A percentile compares a stretch with the other conserved stretches of the same genome.
phyloP scores from a whole-genome alignment of 495 filamentous ascomycete species.

The Trichoderma erinaceum region DNA sequence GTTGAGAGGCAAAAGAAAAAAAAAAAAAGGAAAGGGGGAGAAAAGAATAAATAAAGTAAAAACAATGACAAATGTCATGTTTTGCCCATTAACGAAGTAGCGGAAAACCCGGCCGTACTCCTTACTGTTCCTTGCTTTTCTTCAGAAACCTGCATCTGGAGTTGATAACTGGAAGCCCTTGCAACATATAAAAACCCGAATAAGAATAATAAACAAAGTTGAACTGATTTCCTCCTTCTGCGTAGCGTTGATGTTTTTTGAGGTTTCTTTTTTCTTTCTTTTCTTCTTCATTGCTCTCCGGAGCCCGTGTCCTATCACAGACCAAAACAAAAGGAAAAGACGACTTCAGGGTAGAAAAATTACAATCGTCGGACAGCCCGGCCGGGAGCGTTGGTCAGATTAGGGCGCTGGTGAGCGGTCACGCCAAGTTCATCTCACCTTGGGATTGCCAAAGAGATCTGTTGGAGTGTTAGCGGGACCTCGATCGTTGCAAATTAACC shows the following conservation, averaged over 20 bases:
- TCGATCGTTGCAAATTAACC: constrained; percentile 7
- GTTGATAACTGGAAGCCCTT: constrained; percentile 1
- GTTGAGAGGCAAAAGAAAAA: constrained; percentile 23
- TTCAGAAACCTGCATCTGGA: constrained; percentile 8
- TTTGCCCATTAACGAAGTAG: constrained; percentile 14
- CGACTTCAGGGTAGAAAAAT: neutral
- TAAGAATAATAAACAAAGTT: neutral
- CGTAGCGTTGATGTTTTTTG: neutral
- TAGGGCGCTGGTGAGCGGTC: neutral
- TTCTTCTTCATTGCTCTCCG: neutral
- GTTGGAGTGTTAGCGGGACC: neutral
- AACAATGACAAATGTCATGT: neutral
- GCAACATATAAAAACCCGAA: neutral
- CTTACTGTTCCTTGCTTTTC: constrained; percentile 14
- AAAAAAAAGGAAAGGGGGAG: constrained; percentile 17
- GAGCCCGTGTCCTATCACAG: neutral
- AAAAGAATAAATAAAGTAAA: constrained; percentile 16
- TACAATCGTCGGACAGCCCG: neutral
- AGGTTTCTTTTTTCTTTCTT: too few species aligned
- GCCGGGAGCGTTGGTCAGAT: neutral
- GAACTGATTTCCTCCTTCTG: neutral
- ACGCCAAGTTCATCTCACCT: constrained; percentile 12
- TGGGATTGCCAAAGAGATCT: constrained; percentile 15
- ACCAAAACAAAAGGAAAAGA: neutral
- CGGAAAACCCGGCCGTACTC: constrained; percentile 19